These are phyloP conservation scores for Acacia melanoxylon DNA, from an alignment of 306 rosid species.

Conservation along the genomic window DNA sequence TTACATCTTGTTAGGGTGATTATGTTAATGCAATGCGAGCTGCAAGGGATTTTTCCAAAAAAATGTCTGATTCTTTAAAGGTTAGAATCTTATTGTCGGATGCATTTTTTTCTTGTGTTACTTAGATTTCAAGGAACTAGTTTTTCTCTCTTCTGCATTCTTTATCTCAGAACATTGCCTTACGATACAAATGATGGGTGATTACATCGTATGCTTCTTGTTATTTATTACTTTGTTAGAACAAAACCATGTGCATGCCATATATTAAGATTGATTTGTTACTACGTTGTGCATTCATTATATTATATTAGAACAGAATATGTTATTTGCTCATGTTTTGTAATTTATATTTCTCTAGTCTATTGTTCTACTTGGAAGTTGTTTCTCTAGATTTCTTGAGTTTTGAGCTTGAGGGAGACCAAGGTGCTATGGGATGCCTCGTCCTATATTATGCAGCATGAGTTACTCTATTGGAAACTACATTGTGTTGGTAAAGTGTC, in stretches of 20 bases:
- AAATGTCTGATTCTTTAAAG: conserved; percentile 73
- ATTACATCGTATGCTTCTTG: neutral
- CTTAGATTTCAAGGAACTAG: neutral
- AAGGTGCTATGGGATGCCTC: neutral
- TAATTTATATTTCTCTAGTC: neutral
- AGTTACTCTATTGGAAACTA: neutral
- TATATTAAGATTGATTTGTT: neutral
- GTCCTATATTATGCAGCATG: neutral
- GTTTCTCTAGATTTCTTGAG: neutral
- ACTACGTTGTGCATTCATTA: neutral
- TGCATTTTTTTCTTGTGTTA: conserved; percentile 7
- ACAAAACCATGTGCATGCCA: neutral
- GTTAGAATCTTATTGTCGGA: conserved; percentile 40
- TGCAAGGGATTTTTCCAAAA: conserved; percentile 81
- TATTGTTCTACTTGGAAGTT: neutral
- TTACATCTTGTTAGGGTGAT: conserved; percentile 65
- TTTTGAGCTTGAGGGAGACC: neutral
- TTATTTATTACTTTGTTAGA: neutral
- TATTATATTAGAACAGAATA: conserved; percentile 9
- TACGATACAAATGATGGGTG: neutral
- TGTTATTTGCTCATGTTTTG: neutral
- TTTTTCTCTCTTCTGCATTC: neutral
- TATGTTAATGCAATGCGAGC: conserved; percentile 83
- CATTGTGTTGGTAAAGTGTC: neutral
- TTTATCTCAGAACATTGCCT: neutral